phyloP scores from a whole-genome alignment of 345 rosid species.

The Iberis pinnata region DNA sequence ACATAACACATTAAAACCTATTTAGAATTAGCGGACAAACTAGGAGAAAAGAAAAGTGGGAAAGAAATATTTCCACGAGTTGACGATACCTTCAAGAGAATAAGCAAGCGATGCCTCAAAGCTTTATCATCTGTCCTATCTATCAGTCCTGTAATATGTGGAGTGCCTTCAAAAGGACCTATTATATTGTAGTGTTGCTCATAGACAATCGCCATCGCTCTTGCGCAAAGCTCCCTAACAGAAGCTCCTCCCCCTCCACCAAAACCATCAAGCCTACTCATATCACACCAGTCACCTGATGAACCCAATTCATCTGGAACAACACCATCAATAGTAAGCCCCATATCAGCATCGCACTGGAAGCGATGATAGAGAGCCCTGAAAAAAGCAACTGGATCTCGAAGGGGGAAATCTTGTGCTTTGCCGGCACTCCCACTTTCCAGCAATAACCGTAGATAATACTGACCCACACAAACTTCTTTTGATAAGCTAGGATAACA shows the following conservation, averaged over 20 bases:
- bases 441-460: conserved; percentile 93
- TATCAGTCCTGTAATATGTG: conserved; percentile 87
- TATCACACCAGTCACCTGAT: conserved; percentile 98
- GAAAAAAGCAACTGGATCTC: conserved; percentile 94
- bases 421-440: conserved; percentile 85
- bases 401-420: conserved; percentile 95
- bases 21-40: neutral
- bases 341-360: conserved; percentile 95
- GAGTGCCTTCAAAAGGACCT: conserved; percentile 94
- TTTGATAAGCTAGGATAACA: conserved; percentile 89
- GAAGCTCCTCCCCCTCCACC: conserved; percentile 98
- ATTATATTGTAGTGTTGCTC: conserved; percentile 80
- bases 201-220: conserved; percentile 97
- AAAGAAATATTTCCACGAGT: neutral
- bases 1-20: conserved; percentile 16
- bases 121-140: conserved; percentile 97
- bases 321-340: conserved; percentile 91
- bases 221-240: conserved; percentile 98
- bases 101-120: conserved; percentile 91
- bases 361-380: conserved; percentile 97
- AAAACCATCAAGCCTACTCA: conserved; percentile 96
- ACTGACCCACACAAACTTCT: conserved; percentile 99
- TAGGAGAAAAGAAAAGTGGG: neutral
- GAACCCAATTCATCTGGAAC: conserved; percentile 94
- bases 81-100: conserved; percentile 70